A percentile compares a stretch with the other conserved stretches of the same genome.
These are phyloP conservation scores for Calonectria multiphialidica DNA, from an alignment of 2,329 filamentous ascomycete species.

Conservation along the genomic window DNA sequence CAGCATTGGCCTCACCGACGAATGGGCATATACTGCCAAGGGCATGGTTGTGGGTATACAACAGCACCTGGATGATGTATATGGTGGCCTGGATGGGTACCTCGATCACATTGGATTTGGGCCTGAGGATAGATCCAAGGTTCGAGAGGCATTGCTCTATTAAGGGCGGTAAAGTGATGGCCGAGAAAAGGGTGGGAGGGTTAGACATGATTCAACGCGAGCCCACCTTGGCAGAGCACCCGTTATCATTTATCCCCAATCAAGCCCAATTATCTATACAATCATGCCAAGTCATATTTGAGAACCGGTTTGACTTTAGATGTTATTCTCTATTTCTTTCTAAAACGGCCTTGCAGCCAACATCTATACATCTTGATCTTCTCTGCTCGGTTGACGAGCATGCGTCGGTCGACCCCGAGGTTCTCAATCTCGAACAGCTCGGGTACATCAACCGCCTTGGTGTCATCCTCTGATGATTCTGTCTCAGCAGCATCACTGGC, in stretches of 20 bases:
- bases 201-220: background rate
- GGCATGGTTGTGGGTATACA: conserved; percentile 73
- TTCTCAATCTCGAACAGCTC: conserved; percentile 78
- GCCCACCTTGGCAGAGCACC: background rate
- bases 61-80: conserved; percentile 68
- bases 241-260: too few species aligned
- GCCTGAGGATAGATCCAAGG: conserved; percentile 52
- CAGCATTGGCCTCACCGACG: conserved; percentile 78
- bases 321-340: conserved; percentile 66
- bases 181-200: background rate
- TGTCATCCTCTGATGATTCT: conserved; percentile 27
- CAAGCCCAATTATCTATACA: too few species aligned
- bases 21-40: conserved; percentile 75
- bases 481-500: conserved; percentile 10
- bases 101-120: conserved; percentile 72
- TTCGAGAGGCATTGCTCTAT: conserved; percentile 58
- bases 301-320: conserved; percentile 7
- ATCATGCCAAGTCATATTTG: too few species aligned
- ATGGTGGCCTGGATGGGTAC: conserved; percentile 77
- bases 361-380: conserved; percentile 98
- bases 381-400: conserved; percentile 91
- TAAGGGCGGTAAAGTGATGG: conserved; percentile 37
- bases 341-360: conserved; percentile 90
- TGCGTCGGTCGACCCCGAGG: conserved; percentile 85
- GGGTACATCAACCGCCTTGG: conserved; percentile 37